Base-by-base conservation (phyloP, 306 rosid species). In the Luffa aegyptiaca region DNA sequence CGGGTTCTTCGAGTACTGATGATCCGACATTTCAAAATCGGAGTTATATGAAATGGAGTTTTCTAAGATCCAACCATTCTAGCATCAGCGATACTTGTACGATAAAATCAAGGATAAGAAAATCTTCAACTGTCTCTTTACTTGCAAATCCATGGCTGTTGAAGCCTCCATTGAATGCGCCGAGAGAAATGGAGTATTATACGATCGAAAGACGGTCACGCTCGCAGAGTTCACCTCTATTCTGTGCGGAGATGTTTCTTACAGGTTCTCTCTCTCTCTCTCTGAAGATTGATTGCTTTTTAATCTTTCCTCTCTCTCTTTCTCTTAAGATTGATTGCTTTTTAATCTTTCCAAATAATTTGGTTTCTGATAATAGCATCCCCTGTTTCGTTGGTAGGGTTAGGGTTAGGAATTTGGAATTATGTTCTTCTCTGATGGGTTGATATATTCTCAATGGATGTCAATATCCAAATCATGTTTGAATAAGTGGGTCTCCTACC, bases 251-350 rank as follows among this genome's bases (percentile, higher is more conserved):
- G n/a, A 91, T 84, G 97, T 91, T 80, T 83, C 61, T 83, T 93
- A 91, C 95, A 91, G 98, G 95, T 91, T n/a, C 58, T 39, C 49
- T 45, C 48, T 45, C 5, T 45, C 48, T 45, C 48, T 45, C 8
- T 45, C 48, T 45, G 8, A 45, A 45, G 8, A 45, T 45, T 45
- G 48, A 45, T 45, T 45, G 4, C 48, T 45, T 3, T 45, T 45
- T 45, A 6, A 45, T 45, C 4, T 3, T 45, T 6, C 55, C 78
- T 52, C 69, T n/a, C n/a, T 83, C 69, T 80, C 72, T 31, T 21
- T 83, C n/a, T 75, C 13, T 61, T 39, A 61, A 63, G 70, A 63
- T 63, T 35, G 45, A 20, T 57, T 57, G 62, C 62, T 5, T 36
- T 63, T 63, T 58, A 33, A 41, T 41, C 52, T 45, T 70, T 45